Percentiles rank a stretch among this genome's conserved stretches.
These are phyloP conservation scores for Dryas integrifolia DNA, from an alignment of 331 rosid species.

Conservation along the genomic window DNA sequence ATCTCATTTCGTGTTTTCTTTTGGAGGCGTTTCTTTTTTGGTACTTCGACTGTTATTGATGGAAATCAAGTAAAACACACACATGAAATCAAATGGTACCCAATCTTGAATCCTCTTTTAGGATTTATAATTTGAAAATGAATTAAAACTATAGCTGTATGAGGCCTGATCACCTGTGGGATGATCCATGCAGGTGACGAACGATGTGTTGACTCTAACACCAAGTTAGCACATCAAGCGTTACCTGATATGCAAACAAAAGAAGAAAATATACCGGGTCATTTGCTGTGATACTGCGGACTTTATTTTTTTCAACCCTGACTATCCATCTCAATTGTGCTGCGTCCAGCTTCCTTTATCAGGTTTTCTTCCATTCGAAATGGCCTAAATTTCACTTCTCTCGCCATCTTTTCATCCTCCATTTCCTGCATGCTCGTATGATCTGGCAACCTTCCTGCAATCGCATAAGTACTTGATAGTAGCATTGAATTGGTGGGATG, in stretches of 20 bases:
- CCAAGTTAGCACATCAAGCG: too few relatives aligned
- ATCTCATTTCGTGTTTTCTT: not conserved
- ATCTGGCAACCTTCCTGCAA: slow-evolving; percentile 63
- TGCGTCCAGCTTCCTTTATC: slow-evolving; percentile 36
- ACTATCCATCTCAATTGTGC: slow-evolving; percentile 36
- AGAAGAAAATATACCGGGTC: not conserved
- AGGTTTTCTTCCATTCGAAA: slow-evolving; percentile 8
- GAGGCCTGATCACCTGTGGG: not conserved
- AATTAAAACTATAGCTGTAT: not conserved
- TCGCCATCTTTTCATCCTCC: slow-evolving; percentile 23
- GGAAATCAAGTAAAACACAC: not conserved
- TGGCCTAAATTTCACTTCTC: slow-evolving; percentile 6
- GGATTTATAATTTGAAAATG: not conserved
- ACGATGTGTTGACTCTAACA: too few relatives aligned
- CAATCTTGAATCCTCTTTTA: too few relatives aligned
- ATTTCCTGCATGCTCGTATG: slow-evolving; percentile 34
- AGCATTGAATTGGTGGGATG: slow-evolving; percentile 73
- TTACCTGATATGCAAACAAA: too few relatives aligned
- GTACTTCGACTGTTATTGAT: not conserved
- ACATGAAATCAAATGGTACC: too few relatives aligned
- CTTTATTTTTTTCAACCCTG: not conserved
- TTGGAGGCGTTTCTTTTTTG: not conserved
- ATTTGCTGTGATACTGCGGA: not conserved
- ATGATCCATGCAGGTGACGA: too few relatives aligned
- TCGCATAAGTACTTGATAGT: slow-evolving; percentile 54